These are phyloP conservation scores for Agrostemma githago DNA, from an alignment of 148 eudicot genomes.

Conservation along the genomic window DNA sequence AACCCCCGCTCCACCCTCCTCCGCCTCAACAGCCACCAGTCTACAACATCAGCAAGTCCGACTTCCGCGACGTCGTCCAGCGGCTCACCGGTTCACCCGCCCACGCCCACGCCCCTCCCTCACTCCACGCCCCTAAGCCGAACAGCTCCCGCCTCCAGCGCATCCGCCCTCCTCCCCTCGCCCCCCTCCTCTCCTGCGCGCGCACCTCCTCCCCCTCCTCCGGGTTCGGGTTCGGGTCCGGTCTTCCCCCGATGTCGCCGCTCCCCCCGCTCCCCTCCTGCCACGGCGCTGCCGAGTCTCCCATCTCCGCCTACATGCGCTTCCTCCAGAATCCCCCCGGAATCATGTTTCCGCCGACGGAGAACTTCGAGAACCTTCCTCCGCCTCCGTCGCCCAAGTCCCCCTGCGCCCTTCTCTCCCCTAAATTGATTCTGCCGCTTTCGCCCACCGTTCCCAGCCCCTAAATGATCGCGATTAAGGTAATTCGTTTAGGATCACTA, in stretches of 20 bases:
- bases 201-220: constrained; percentile 26
- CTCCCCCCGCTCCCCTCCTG: constrained; percentile 86
- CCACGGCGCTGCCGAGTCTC: constrained; percentile 84
- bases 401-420: constrained; percentile 52
- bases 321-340: constrained; percentile 30
- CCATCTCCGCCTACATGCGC: constrained; percentile 91
- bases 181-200: constrained; percentile 50
- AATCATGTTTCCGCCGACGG: constrained; percentile 16
- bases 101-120: constrained; percentile 32
- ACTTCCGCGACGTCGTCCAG: constrained; percentile 89
- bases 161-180: constrained; percentile 88
- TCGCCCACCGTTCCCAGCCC: constrained; percentile 58
- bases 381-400: constrained; percentile 56
- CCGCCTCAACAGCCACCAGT: constrained; percentile 81
- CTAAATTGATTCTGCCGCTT: constrained; percentile 43
- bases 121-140: constrained; percentile 38
- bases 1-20: constrained; percentile 7
- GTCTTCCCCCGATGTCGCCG: constrained; percentile 46
- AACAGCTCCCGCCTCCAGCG: constrained; percentile 74
- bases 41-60: constrained; percentile 77
- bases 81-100: constrained; percentile 87
- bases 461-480: constrained; percentile 44
- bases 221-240: constrained; percentile 16
- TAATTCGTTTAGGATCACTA: constrained; percentile 12
- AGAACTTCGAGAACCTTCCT: constrained; percentile 4